phyloP scores from a whole-genome alignment of 2,329 filamentous ascomycete species.

The Trichoderma citrinoviride region DNA sequence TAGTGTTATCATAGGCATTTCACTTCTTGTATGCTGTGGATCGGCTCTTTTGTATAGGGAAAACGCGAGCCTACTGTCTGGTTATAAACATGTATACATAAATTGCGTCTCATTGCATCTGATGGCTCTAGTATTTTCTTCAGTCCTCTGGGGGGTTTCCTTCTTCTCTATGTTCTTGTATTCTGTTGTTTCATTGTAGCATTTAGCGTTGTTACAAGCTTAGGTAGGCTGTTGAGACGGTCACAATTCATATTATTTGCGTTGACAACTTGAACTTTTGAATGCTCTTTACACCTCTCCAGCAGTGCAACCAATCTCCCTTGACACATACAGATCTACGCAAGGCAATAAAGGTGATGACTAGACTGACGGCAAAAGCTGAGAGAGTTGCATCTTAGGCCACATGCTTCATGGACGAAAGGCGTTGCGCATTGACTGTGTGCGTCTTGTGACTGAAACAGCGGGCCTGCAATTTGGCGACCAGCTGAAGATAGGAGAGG shows the following conservation, averaged over 20 bases:
- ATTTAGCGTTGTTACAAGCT: neutral
- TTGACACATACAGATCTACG: too few relatives aligned
- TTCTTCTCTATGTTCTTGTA: neutral
- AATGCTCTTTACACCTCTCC: too few relatives aligned
- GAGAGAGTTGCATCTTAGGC: neutral
- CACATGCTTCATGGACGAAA: too few relatives aligned
- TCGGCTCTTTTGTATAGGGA: slow-evolving; percentile 7
- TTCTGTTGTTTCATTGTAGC: neutral
- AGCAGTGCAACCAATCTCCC: too few relatives aligned
- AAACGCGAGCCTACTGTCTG: slow-evolving; percentile 6
- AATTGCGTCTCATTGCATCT: neutral
- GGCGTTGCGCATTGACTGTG: neutral
- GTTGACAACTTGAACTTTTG: neutral
- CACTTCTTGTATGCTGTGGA: slow-evolving; percentile 8
- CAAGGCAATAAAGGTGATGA: neutral
- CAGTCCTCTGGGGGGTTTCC: neutral
- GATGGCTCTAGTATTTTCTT: neutral
- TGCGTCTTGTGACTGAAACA: slow-evolving; percentile 7
- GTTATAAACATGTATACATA: slow-evolving; percentile 6
- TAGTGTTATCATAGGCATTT: neutral
- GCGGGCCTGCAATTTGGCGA: slow-evolving; percentile 2
- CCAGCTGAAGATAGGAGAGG: slow-evolving; percentile 1
- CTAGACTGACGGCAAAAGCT: neutral
- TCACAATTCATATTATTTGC: neutral
- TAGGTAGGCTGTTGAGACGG: slow-evolving; percentile 1